Conservation (phyloP, 768 basidiomycete species). For the Lentinula boryana region DNA sequence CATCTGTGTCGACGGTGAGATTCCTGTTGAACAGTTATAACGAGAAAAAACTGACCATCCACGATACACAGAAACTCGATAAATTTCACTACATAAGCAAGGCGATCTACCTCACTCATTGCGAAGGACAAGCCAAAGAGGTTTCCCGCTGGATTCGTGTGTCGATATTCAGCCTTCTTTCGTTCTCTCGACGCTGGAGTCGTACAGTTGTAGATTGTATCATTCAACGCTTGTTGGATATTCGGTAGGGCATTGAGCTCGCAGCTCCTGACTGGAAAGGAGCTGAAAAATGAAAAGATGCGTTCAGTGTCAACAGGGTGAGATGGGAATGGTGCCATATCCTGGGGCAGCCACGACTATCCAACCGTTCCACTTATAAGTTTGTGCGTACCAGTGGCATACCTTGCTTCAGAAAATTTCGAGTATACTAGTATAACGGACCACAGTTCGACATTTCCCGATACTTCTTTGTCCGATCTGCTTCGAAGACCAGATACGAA, state of each 20-base stretch:
- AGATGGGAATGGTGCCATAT: conserved; percentile 2
- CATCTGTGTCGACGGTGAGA: conserved; percentile 8
- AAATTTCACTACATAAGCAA: conserved; percentile 15
- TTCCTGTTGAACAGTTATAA: too few species aligned
- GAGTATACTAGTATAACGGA: too few species aligned
- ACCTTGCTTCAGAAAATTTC: too few species aligned
- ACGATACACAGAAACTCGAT: conserved; percentile 19
- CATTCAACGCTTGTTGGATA: background rate
- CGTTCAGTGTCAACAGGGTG: background rate
- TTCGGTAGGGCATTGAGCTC: background rate
- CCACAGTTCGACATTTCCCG: too few species aligned
- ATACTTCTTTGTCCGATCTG: too few species aligned
- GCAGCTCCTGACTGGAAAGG: background rate
- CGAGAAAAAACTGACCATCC: conserved; percentile 11
- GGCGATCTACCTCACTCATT: conserved; percentile 14
- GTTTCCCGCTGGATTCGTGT: conserved; percentile 15
- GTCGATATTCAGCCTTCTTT: conserved; percentile 13
- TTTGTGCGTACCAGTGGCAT: too few species aligned
- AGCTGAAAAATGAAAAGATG: background rate
- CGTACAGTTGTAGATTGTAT: background rate
- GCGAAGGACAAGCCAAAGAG: conserved; percentile 15
- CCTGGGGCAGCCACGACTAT: too few species aligned
- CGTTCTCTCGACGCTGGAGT: conserved; percentile 10
- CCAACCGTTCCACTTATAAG: too few species aligned
- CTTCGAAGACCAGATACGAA: too few species aligned